Conservation (phyloP, 2,329 filamentous ascomycete species). For the Blumeriella jaapii region DNA sequence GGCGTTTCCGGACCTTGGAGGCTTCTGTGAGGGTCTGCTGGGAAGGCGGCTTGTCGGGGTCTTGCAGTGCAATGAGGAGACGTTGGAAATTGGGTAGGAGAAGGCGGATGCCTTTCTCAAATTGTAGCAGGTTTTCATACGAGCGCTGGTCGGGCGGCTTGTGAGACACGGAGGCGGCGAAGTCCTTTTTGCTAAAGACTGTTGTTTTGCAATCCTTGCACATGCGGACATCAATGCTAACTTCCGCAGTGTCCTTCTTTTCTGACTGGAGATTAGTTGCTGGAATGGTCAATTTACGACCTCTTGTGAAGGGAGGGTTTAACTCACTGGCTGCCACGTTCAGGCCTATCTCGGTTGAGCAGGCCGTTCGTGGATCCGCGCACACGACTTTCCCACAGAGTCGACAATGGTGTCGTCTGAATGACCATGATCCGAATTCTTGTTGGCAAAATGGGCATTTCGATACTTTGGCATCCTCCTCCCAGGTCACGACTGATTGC, state of each 20-base stretch:
- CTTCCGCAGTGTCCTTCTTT: conserved; percentile 37
- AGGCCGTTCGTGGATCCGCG: conserved; percentile 71
- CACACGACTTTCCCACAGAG: conserved; percentile 91
- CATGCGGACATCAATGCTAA: conserved; percentile 77
- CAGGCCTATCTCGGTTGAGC: conserved; percentile 74
- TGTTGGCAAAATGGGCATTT: conserved; percentile 93
- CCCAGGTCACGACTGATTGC: conserved; percentile 89
- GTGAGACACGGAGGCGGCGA: conserved; percentile 44
- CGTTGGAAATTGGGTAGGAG: conserved; percentile 60
- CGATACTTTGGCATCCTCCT: conserved; percentile 71
- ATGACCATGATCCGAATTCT: conserved; percentile 86
- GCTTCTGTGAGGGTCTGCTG: conserved; percentile 51
- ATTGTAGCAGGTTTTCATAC: conserved; percentile 58
- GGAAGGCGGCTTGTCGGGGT: conserved; percentile 41
- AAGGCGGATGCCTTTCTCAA: conserved; percentile 58
- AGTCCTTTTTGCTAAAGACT: conserved; percentile 57
- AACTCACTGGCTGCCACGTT: conserved; percentile 56
- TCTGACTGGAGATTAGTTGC: conserved; percentile 32
- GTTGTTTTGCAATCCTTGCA: conserved; percentile 77
- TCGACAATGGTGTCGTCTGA: conserved; percentile 86
- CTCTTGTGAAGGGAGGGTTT: neutral
- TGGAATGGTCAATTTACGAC: conserved; percentile 20
- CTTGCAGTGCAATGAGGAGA: conserved; percentile 50
- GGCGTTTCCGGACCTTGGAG: conserved; percentile 56
- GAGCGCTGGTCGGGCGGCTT: conserved; percentile 50